Evolutionary conservation across 2,329 filamentous ascomycete species (phyloP), one percentile per base, ranked within the genome.

Genomic region (Trematosphaeria pertusa): DNA sequence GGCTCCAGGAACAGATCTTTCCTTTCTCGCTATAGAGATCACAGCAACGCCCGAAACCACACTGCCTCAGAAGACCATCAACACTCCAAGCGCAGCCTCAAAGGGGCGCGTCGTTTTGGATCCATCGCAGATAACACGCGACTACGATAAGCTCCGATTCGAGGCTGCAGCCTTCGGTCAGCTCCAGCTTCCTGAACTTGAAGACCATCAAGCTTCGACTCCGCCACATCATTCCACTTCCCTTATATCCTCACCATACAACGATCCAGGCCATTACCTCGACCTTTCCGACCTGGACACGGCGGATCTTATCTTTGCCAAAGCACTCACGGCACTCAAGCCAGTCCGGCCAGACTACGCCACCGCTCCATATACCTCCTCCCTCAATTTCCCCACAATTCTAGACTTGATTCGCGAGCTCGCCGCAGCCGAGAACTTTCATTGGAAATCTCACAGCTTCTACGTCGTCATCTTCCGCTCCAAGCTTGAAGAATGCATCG

Each of bases 401-500:
- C 75, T 94, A 9, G 72, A 75, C 3, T 74, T 81, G 22, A 73
- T 94, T 40, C 78, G 74, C 46, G 64, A 75, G 1, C 75, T 91
- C 2, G 73, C 77, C 9, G 58, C 61, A 2, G 67, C 73, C 7
- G 78, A 79, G 10, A 73, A 73, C 5, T 73, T 44, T 17, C 4
- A 20, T 1, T 93, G 88, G 84, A 80, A 76, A 43, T 75, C 80
- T 48, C 81, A 79, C 38, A 79, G 77, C 20, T 96, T 93, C 75
- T 96, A 93, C 73, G 85, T 94, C 45, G 91, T 96, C 31, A 87
- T 87, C 4, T 96, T 96, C 73, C 82, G 89, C 12, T 93, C 88
- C 5, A 81, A 79, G 54, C 83, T 96, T 45, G 84, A 85, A 28
- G 78, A 81, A 2, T 81, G 78, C 10, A 87, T 87, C 1, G 84